A percentile compares a stretch with the other conserved stretches of the same genome.
Evolutionary conservation across 495 filamentous ascomycete species (phyloP).

Genomic region (Xylaria intraflava): DNA sequence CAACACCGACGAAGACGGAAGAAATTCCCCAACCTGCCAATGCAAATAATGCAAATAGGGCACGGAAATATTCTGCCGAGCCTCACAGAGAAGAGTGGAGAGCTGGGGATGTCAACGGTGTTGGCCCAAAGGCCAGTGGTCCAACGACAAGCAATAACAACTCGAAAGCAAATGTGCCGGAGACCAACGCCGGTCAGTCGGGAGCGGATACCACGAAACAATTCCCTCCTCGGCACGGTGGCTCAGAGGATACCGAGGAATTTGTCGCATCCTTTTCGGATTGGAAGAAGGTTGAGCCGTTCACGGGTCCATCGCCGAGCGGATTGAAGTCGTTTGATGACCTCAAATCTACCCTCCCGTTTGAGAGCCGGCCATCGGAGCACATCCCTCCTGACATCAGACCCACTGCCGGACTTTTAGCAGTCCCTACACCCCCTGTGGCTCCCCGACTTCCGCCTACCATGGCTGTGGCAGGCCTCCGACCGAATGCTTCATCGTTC

Average conservation of each 20-base stretch:
- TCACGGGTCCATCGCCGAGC: conserved; percentile 41
- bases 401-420: conserved; percentile 34
- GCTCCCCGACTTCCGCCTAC: conserved; percentile 41
- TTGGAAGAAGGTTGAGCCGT: conserved; percentile 60
- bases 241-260: conserved; percentile 40
- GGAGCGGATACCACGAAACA: conserved; percentile 10
- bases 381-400: conserved; percentile 33
- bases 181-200: conserved; percentile 14
- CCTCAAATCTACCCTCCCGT: conserved; percentile 62
- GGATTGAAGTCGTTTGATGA: conserved; percentile 61
- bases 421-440: conserved; percentile 58
- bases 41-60: conserved; percentile 19
- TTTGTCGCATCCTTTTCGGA: conserved; percentile 55
- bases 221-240: conserved; percentile 21
- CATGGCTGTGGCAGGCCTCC: conserved; percentile 28
- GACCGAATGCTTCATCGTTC: conserved; percentile 46
- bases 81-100: conserved; percentile 46
- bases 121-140: conserved; percentile 16
- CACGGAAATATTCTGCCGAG: conserved; percentile 41
- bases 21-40: conserved; percentile 14
- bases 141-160: conserved; percentile 23
- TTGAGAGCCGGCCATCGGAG: conserved; percentile 56
- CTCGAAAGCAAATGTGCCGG: conserved; percentile 6
- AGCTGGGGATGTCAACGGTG: conserved; percentile 33
- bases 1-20: conserved; percentile 23